phyloP scores from a whole-genome alignment of 2,329 filamentous ascomycete species.

The Hortaea werneckii region DNA sequence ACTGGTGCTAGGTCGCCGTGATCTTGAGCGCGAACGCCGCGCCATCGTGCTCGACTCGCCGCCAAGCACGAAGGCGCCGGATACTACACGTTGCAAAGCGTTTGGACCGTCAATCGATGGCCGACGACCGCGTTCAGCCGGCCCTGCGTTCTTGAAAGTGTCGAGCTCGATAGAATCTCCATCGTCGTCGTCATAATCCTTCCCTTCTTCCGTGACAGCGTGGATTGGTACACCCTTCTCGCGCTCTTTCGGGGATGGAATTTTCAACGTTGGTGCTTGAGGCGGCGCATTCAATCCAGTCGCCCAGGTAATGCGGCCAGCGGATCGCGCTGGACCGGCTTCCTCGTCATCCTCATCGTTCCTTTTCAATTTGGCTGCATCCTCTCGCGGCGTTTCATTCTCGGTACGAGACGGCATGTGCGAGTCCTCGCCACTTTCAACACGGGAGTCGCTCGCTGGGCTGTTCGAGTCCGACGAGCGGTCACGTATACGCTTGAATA shows the following conservation, averaged over 20 bases:
- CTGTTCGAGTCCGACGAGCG: constrained; percentile 56
- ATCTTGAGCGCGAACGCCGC: constrained; percentile 49
- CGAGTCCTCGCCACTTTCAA: constrained; percentile 32
- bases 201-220: too few species aligned
- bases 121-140: constrained; percentile 53
- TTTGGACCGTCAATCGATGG: constrained; percentile 43
- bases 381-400: too few species aligned
- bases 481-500: constrained; percentile 59
- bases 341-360: too few species aligned
- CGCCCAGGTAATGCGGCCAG: too few species aligned
- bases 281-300: too few species aligned
- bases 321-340: too few species aligned
- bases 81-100: not conserved
- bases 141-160: constrained; percentile 47
- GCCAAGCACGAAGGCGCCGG: not conserved
- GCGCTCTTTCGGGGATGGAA: too few species aligned
- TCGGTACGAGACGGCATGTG: constrained; percentile 24
- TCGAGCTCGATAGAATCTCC: too few species aligned
- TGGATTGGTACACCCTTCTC: too few species aligned
- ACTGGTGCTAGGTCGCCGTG: constrained; percentile 29
- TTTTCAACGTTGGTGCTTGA: too few species aligned
- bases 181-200: too few species aligned
- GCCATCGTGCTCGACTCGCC: constrained; percentile 8
- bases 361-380: too few species aligned
- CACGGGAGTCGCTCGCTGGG: constrained; percentile 35